Evolutionary conservation across 129 eudicot species (phyloP).

Genomic region (Tagetes erecta): DNA sequence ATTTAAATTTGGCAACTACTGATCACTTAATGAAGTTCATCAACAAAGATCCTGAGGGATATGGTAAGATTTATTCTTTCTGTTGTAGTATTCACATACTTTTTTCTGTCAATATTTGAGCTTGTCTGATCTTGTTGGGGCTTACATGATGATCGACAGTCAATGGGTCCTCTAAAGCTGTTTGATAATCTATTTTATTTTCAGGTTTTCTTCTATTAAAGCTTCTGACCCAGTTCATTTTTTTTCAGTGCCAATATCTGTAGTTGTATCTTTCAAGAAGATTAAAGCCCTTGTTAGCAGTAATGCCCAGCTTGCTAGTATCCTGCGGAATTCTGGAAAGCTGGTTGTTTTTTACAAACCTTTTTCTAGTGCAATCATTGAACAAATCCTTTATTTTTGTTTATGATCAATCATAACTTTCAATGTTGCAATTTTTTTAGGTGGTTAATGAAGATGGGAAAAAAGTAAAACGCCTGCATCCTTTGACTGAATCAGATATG

Average conservation of each 20-base stretch:
- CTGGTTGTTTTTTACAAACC: slow-evolving; percentile 46
- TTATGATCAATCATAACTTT: background rate
- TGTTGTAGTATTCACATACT: background rate
- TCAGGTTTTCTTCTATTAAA: background rate
- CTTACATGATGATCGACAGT: background rate
- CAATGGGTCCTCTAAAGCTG: background rate
- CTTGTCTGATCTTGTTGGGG: background rate
- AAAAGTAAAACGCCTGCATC: slow-evolving; percentile 73
- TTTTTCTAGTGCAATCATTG: background rate
- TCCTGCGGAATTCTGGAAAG: slow-evolving; percentile 73
- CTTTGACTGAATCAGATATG: slow-evolving; percentile 72
- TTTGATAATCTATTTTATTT: background rate
- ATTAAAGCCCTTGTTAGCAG: slow-evolving; percentile 69
- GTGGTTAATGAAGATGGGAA: slow-evolving; percentile 90
- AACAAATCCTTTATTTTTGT: background rate
- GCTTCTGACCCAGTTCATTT: slow-evolving; percentile 16
- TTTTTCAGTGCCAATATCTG: slow-evolving; percentile 77
- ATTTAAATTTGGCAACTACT: slow-evolving; percentile 93
- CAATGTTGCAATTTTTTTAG: slow-evolving; percentile 39
- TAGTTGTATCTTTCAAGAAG: slow-evolving; percentile 93
- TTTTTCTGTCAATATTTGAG: background rate
- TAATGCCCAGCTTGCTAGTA: slow-evolving; percentile 69
- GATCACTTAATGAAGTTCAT: slow-evolving; percentile 80
- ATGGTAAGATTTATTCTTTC: slow-evolving; percentile 49
- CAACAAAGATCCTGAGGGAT: slow-evolving; percentile 88